phyloP scores from a whole-genome alignment of 495 filamentous ascomycete species.

The Aspergillus avenaceus region DNA sequence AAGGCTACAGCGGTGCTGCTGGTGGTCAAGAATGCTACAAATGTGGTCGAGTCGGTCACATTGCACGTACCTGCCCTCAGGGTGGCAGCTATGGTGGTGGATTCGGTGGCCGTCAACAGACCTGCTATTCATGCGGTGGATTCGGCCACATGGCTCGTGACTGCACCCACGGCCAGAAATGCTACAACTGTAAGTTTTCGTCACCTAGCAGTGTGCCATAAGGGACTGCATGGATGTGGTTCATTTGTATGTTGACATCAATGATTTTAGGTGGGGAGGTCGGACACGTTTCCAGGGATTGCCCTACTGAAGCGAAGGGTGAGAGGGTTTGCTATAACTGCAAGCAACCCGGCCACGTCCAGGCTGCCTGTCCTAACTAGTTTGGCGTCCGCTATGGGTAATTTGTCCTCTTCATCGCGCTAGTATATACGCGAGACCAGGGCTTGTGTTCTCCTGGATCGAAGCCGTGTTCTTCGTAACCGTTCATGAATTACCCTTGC shows the following conservation, averaged over 20 bases:
- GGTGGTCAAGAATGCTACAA: constrained; percentile 91
- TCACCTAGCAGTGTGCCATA: neutral
- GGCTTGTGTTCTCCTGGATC: constrained; percentile 5
- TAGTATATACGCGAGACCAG: constrained; percentile 14
- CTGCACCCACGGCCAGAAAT: constrained; percentile 98
- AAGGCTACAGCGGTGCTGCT: constrained; percentile 41
- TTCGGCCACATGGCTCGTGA: constrained; percentile 96
- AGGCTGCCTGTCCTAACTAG: constrained; percentile 83
- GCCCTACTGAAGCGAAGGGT: constrained; percentile 78
- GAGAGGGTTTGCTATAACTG: constrained; percentile 99
- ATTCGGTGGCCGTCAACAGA: constrained; percentile 60
- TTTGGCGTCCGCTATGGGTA: constrained; percentile 13
- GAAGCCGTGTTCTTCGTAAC: constrained; percentile 15
- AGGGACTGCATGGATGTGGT: neutral
- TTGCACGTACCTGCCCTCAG: constrained; percentile 91
- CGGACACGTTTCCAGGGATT: constrained; percentile 92
- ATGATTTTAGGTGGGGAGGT: constrained; percentile 66
- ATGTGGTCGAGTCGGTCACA: constrained; percentile 95
- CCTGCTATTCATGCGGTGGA: constrained; percentile 95
- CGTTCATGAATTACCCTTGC: too few relatives aligned
- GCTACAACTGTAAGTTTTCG: constrained; percentile 83
- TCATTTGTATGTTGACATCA: constrained; percentile 6
- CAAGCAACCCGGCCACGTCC: constrained; percentile 96
- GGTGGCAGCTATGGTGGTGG: constrained; percentile 49
- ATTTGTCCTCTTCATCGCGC: constrained; percentile 22